Evolutionary conservation across 768 basidiomycete species (phyloP).

Genomic region (Trametes cinnabarina): DNA sequence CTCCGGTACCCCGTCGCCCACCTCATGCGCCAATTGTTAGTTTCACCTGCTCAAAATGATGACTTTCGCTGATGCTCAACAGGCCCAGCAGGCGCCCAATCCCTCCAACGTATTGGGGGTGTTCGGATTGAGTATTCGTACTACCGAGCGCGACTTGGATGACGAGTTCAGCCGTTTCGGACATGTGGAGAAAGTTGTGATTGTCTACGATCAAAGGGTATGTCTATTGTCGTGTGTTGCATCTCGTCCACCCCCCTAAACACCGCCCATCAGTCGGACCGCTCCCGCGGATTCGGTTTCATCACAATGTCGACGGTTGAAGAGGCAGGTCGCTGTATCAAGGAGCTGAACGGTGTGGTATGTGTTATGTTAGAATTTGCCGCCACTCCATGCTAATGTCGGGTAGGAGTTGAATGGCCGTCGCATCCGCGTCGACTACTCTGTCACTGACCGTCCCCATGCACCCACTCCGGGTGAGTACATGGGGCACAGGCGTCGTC

Average conservation of each 20-base stretch:
- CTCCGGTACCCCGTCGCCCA: conserved; percentile 59
- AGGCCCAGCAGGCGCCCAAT: conserved; percentile 71
- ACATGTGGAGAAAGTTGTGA: conserved; percentile 89
- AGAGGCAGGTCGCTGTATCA: conserved; percentile 84
- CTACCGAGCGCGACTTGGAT: conserved; percentile 89
- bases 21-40: conserved; percentile 73
- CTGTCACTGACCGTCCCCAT: conserved; percentile 90
- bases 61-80: conserved; percentile 34
- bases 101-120: conserved; percentile 90
- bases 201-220: conserved; percentile 96
- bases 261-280: conserved; percentile 65
- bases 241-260: background rate
- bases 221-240: conserved; percentile 41
- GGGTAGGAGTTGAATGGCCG: conserved; percentile 89
- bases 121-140: conserved; percentile 97
- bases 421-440: conserved; percentile 95
- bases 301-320: conserved; percentile 90
- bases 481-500: conserved; percentile 83
- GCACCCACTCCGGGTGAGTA: conserved; percentile 97
- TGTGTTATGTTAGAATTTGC: conserved; percentile 30
- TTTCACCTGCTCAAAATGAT: conserved; percentile 23
- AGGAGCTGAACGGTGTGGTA: conserved; percentile 89
- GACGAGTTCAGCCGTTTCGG: conserved; percentile 91
- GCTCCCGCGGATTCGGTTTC: conserved; percentile 97
- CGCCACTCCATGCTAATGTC: background rate